These are phyloP conservation scores for Solanum sitiens DNA, from an alignment of 257 asterid species.

Conservation along the genomic window DNA sequence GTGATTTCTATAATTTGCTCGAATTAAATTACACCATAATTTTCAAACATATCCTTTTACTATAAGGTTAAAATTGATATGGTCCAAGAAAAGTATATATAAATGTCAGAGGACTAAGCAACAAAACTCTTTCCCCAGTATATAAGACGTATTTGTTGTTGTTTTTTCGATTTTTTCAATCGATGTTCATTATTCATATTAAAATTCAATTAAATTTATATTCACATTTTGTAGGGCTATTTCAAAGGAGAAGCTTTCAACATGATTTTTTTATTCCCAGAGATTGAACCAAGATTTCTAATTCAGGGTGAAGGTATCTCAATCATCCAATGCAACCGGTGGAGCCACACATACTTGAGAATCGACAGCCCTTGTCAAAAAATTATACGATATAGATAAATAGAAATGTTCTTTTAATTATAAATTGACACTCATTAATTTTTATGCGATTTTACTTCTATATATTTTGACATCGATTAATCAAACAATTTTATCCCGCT, in stretches of 20 bases:
- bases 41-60: neutral
- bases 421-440: too few relatives aligned
- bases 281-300: neutral
- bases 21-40: neutral
- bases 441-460: neutral
- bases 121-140: neutral
- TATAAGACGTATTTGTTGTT: neutral
- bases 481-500: fast-evolving
- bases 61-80: neutral
- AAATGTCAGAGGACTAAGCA: neutral
- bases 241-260: too few relatives aligned
- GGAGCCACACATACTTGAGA: neutral
- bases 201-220: too few relatives aligned
- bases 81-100: neutral
- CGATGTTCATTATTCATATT: too few relatives aligned
- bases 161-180: too few relatives aligned
- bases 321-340: neutral
- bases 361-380: fast-evolving
- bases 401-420: too few relatives aligned
- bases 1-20: too few relatives aligned
- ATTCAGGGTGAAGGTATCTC: neutral
- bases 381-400: fast-evolving
- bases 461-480: too few relatives aligned
- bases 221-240: too few relatives aligned
- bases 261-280: too few relatives aligned